phyloP scores from a whole-genome alignment of 306 rosid genomes.

The Vigna mungo region DNA sequence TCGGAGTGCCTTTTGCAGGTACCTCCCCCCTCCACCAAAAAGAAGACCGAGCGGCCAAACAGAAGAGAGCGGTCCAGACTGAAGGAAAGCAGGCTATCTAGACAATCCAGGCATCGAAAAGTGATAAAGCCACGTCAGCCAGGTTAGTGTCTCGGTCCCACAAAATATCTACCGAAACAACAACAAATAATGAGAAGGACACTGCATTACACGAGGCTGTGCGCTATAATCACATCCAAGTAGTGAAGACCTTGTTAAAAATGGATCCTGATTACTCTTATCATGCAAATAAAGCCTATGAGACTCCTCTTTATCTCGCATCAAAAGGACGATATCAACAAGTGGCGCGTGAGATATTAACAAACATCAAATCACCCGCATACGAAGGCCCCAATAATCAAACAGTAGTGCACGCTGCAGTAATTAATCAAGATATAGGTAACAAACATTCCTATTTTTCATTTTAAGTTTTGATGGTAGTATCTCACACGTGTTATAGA shows the following conservation, averaged over 20 bases:
- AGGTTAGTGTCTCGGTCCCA: too few species aligned
- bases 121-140: too few species aligned
- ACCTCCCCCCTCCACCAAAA: too few species aligned
- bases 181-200: not conserved
- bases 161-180: too few species aligned
- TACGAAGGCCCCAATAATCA: conserved; percentile 12
- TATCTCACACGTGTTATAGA: not conserved
- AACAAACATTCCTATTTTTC: not conserved
- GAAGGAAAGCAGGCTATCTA: too few species aligned
- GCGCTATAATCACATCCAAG: not conserved
- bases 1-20: too few species aligned
- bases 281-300: not conserved
- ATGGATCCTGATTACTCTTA: not conserved
- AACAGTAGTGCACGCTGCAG: conserved; percentile 14
- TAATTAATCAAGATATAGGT: not conserved
- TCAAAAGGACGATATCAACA: too few species aligned
- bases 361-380: not conserved
- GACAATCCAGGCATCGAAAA: too few species aligned
- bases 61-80: too few species aligned
- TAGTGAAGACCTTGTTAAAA: not conserved
- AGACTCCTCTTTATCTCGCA: conserved; percentile 30
- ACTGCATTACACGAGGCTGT: conserved; percentile 23
- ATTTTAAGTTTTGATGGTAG: not conserved
- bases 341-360: not conserved
- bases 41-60: too few species aligned